Evolutionary conservation across 1,139 yeast genomes (phyloP), one percentile per base, ranked within the genome.

Genomic region (Saccharomyces hybrid): DNA sequence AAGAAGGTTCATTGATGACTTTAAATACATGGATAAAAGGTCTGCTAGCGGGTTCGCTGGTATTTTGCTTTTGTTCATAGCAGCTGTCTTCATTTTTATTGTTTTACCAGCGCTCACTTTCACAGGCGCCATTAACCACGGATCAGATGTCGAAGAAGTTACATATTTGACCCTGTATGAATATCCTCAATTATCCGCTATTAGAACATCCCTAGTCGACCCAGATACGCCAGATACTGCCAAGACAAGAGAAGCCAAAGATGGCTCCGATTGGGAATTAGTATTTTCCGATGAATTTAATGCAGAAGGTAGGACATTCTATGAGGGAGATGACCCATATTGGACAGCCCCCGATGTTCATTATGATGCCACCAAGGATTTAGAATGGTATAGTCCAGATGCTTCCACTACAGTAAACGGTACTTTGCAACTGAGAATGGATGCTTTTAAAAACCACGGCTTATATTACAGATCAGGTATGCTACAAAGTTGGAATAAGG

Each of bases 351-450:
- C 80, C 0, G 88, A 88, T 66, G 64, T 88, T 51, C 82, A 86
- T 69, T 88, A 88, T 67, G 88, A 80, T 55, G 93, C 95, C 34
- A 88, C 96, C 2, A 69, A 77, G 56, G 95, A 88, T 74, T 76
- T 86, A 64, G 96, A 88, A 72, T 88, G 95, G 95, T 88, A 88
- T 67, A 82, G 81, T 58, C 96, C 96, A 2, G 95, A 88, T 68
- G 95, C 95, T 4, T 80, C 75, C 3, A 75, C 81, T 11, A 88
- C 96, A 1, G 75, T 70, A 4, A 78, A 83, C 56, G 96, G 96
- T 51, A 74, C 87, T 1, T 72, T 87, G 48, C 73, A 73, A 48
- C 65, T 88, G 23, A 75, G 82, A 53, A 73, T 88, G 79, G 96
- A 88, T 64, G 90, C 93, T 4, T 83, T 73, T 66, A 74, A 79